These are phyloP conservation scores for Echeveria elegans DNA, from an alignment of 164 flowering plant species.

Conservation along the genomic window DNA sequence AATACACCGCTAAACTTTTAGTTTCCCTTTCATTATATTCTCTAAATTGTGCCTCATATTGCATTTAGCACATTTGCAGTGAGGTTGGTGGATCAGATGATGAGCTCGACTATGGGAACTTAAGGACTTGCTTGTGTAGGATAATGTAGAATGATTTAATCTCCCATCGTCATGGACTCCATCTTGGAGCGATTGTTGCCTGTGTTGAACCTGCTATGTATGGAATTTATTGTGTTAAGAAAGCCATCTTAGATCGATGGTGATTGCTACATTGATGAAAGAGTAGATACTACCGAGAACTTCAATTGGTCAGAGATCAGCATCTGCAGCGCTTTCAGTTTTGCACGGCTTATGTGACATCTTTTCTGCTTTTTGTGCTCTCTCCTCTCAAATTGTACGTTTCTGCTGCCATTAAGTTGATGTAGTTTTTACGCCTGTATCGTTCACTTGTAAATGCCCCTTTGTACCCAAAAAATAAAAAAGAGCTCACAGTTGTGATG, in stretches of 20 bases:
- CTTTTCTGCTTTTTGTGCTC: neutral
- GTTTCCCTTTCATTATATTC: neutral
- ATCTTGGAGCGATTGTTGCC: neutral
- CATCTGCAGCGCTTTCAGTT: neutral
- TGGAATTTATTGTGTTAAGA: neutral
- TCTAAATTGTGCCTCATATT: slow-evolving; percentile 9
- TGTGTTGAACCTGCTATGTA: neutral
- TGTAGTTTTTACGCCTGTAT: slow-evolving; percentile 5
- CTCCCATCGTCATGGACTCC: neutral
- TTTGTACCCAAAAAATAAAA: no score
- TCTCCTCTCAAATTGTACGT: neutral
- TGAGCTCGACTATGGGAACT: slow-evolving; percentile 41
- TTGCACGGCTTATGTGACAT: neutral
- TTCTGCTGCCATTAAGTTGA: neutral
- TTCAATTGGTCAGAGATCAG: neutral
- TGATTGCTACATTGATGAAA: neutral
- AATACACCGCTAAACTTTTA: neutral
- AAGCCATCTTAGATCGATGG: neutral
- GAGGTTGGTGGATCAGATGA: slow-evolving; percentile 53
- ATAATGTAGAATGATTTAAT: slow-evolving; percentile 37
- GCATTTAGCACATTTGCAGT: slow-evolving; percentile 25
- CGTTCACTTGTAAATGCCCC: neutral
- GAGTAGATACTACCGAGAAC: neutral
- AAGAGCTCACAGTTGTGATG: no score
- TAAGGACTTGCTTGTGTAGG: slow-evolving; percentile 50